Conservation (phyloP, 176 grass and related monocot genomes). For the Triticum turgidum region DNA sequence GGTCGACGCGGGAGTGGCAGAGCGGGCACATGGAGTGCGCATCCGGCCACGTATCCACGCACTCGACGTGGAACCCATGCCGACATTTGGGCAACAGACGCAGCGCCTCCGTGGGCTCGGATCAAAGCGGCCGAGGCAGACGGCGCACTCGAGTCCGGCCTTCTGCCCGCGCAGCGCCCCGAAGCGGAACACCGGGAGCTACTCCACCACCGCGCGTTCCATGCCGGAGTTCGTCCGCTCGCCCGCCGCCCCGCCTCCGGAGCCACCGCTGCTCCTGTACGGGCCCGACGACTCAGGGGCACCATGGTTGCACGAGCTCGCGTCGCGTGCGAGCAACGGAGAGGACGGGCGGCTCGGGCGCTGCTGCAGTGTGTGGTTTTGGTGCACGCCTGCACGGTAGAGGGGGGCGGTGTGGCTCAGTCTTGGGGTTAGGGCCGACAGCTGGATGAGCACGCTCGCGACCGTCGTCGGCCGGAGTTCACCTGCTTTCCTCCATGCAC, state of each 20-base stretch:
- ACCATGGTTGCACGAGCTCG: constrained; percentile 51
- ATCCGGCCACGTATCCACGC: constrained; percentile 97
- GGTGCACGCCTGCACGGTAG: no score
- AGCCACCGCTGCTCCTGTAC: constrained; percentile 11
- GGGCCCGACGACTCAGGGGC: constrained; percentile 50
- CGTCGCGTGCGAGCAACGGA: no score
- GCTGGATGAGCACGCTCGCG: no score
- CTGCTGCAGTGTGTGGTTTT: no score
- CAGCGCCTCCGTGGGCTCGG: constrained; percentile 63
- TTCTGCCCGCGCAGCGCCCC: constrained; percentile 76
- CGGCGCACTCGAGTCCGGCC: constrained; percentile 91
- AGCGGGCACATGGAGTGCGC: constrained; percentile 95
- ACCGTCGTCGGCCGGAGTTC: no score
- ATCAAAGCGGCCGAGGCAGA: constrained; percentile 74
- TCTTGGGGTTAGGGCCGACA: no score
- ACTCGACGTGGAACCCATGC: constrained; percentile 94
- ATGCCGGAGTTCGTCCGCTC: constrained; percentile 75
- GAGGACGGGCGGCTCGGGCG: no score
- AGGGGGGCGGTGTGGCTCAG: no score
- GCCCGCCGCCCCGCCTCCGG: background rate
- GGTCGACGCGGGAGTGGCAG: constrained; percentile 86
- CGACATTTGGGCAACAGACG: constrained; percentile 85
- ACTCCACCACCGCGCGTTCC: constrained; percentile 76
- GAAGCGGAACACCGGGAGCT: constrained; percentile 84
- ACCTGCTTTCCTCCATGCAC: no score